phyloP scores from a whole-genome alignment of 1,284 basidiomycete genomes.

The Trichosporon ovoides region DNA sequence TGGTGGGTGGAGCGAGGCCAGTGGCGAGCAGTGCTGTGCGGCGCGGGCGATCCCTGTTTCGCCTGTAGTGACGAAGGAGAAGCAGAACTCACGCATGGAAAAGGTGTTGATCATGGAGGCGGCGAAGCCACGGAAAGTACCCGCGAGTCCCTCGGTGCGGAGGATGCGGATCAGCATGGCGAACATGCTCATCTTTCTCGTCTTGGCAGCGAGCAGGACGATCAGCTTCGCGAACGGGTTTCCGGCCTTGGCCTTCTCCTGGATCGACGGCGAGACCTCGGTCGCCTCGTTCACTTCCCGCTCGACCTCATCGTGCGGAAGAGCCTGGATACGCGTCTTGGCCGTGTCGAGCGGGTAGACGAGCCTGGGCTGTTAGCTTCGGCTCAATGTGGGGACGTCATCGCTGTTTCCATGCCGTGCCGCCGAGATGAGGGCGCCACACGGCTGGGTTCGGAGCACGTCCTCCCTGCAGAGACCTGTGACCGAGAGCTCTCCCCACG shows the following conservation, averaged over 20 bases:
- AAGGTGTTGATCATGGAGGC: conserved; percentile 99
- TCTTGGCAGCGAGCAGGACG: conserved; percentile 17
- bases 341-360: conserved; percentile 95
- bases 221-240: conserved; percentile 51
- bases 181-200: conserved; percentile 53
- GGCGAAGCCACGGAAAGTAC: conserved; percentile 86
- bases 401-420: too few relatives aligned
- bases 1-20: background rate
- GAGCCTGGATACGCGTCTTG: conserved; percentile 91
- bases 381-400: too few relatives aligned
- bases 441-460: too few relatives aligned
- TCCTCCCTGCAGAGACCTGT: too few relatives aligned
- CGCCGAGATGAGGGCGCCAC: background rate
- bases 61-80: background rate
- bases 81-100: conserved; percentile 72
- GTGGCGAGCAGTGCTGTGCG: too few relatives aligned
- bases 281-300: conserved; percentile 3
- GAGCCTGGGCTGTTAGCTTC: conserved; percentile 53
- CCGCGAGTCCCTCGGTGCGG: conserved; percentile 69
- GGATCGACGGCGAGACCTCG: background rate
- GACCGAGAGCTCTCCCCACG: background rate
- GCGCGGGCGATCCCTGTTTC: background rate
- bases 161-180: conserved; percentile 65
- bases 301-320: conserved; percentile 15
- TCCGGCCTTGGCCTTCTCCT: conserved; percentile 40